A percentile compares a stretch with the other conserved stretches of the same genome.
These are phyloP conservation scores for Myrmaecium sp. DNA, from an alignment of 2,329 filamentous ascomycete genomes.

Conservation along the genomic window DNA sequence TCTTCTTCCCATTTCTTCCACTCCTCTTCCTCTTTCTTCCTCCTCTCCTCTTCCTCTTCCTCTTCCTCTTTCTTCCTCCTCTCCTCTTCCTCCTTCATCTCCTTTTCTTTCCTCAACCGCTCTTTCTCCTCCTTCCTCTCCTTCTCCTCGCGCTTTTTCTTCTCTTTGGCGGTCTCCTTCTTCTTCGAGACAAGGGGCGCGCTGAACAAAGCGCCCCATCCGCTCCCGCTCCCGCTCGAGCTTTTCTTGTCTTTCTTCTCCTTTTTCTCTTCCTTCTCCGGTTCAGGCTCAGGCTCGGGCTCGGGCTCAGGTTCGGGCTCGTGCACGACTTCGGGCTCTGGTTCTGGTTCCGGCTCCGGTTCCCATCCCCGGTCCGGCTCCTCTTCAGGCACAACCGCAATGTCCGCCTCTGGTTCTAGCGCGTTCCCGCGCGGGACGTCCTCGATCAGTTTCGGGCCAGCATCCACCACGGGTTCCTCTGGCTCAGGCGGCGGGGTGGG, in stretches of 20 bases:
- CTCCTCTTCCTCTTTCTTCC: conserved; percentile 10
- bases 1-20: conserved; percentile 7
- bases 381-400: too few species aligned
- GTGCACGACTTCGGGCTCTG: conserved; percentile 18
- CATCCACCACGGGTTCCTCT: too few species aligned
- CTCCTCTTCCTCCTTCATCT: conserved; percentile 11
- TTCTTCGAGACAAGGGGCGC: conserved; percentile 12
- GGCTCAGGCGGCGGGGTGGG: too few species aligned
- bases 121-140: conserved; percentile 3
- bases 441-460: conserved; percentile 1
- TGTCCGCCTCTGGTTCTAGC: too few species aligned
- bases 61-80: conserved; percentile 11
- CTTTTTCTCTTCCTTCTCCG: conserved; percentile 15
- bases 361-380: too few species aligned
- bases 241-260: conserved; percentile 6
- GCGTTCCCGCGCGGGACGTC: too few species aligned
- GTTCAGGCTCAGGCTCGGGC: conserved; percentile 23
- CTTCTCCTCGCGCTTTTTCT: conserved; percentile 1
- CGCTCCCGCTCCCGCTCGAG: too few species aligned
- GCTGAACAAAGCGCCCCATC: too few species aligned
- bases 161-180: conserved; percentile 4
- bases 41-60: conserved; percentile 9
- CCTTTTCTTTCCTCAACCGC: conserved; percentile 1
- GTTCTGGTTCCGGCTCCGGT: conserved; percentile 7
- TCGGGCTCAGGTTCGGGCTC: too few species aligned